Percentiles rank a stretch among this genome's conserved stretches.
Evolutionary conservation across 2,329 filamentous ascomycete species (phyloP).

Genomic region (Alternaria longipes): DNA sequence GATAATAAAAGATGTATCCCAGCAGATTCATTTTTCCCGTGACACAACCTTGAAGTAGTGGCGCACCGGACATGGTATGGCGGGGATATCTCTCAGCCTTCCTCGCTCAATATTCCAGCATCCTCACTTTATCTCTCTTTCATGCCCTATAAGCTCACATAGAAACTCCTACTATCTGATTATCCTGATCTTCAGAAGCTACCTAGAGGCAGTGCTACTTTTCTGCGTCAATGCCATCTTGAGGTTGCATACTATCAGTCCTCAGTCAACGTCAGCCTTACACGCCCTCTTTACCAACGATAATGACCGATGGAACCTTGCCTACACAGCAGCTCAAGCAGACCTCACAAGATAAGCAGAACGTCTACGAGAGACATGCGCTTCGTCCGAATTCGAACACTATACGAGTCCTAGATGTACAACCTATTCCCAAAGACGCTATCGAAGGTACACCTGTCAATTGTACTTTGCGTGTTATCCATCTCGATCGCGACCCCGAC

Average conservation of each 20-base stretch:
- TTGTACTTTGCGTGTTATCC: neutral
- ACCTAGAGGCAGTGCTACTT: neutral
- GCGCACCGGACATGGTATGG: too few species aligned
- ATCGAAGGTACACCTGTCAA: neutral
- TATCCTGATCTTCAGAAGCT: neutral
- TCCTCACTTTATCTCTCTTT: too few species aligned
- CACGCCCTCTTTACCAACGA: neutral
- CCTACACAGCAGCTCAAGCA: fast-evolving
- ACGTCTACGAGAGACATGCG: neutral
- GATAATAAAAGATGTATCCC: too few species aligned
- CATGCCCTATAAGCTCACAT: too few species aligned
- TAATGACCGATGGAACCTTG: neutral
- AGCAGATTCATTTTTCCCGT: fast-evolving
- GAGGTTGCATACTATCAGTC: neutral
- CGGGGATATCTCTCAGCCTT: too few species aligned
- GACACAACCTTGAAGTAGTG: too few species aligned
- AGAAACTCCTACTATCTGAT: fast-evolving
- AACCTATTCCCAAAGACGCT: neutral
- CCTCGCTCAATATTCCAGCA: too few species aligned
- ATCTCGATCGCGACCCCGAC: neutral
- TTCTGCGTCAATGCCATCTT: neutral
- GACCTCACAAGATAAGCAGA: fast-evolving
- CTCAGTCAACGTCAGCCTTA: neutral
- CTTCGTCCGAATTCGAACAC: neutral
- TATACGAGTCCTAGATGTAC: neutral